Percentiles rank a stretch among this genome's conserved stretches.
These are phyloP conservation scores for Flagelloscypha sp. DNA, from an alignment of 768 basidiomycete genomes.

Conservation along the genomic window DNA sequence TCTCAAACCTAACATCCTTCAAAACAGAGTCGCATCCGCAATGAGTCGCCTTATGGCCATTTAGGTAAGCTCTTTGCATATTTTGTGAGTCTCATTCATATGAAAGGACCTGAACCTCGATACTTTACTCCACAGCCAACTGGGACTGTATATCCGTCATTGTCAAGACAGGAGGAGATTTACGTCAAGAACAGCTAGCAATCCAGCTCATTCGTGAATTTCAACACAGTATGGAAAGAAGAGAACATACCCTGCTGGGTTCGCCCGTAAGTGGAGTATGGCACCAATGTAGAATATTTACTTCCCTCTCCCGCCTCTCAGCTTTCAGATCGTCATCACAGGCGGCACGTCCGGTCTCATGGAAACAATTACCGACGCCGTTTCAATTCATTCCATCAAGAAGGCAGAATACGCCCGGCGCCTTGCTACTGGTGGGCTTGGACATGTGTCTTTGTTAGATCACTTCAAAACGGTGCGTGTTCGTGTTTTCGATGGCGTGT, in stretches of 20 bases:
- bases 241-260: slow-evolving; percentile 92
- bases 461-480: slow-evolving; percentile 77
- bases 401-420: slow-evolving; percentile 95
- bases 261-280: slow-evolving; percentile 56
- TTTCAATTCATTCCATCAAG: slow-evolving; percentile 98
- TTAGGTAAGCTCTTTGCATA: slow-evolving; percentile 45
- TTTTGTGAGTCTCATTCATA: slow-evolving; percentile 3
- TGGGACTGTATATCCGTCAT: slow-evolving; percentile 96
- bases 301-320: slow-evolving; percentile 24
- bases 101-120: slow-evolving; percentile 2
- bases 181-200: slow-evolving; percentile 95
- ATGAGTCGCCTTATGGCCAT: slow-evolving; percentile 93
- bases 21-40: slow-evolving; percentile 75
- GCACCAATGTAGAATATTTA: slow-evolving; percentile 2
- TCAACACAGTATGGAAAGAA: slow-evolving; percentile 88
- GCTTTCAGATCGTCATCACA: slow-evolving; percentile 94
- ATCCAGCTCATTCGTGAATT: slow-evolving; percentile 93
- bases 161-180: slow-evolving; percentile 94
- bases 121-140: slow-evolving; percentile 35
- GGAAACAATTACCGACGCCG: slow-evolving; percentile 96
- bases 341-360: slow-evolving; percentile 90
- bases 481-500: background rate
- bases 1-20: slow-evolving; percentile 3
- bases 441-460: slow-evolving; percentile 84
- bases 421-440: slow-evolving; percentile 69